These are phyloP conservation scores for Kappamyces sp. DNA, from an alignment of 192 early-diverging fungal species.

Conservation along the genomic window DNA sequence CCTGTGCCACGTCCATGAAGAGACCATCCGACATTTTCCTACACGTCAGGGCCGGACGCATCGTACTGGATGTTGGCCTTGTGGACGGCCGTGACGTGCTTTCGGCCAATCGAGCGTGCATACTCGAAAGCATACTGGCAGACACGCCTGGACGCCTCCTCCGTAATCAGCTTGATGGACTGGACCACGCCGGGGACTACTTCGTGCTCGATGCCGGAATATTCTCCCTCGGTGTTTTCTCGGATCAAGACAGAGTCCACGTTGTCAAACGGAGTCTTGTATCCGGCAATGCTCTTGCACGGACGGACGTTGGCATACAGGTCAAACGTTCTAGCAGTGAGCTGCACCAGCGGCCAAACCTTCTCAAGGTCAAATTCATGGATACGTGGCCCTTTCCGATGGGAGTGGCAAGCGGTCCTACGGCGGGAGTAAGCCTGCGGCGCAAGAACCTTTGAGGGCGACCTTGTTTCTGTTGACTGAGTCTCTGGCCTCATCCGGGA, in stretches of 20 bases:
- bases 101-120: conserved; percentile 80
- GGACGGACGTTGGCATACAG: conserved; percentile 98
- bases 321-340: conserved; percentile 77
- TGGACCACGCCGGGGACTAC: conserved; percentile 96
- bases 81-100: conserved; percentile 94
- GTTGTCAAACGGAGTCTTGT: conserved; percentile 91
- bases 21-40: conserved; percentile 93
- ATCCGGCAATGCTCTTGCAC: conserved; percentile 94
- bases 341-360: conserved; percentile 13
- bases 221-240: conserved; percentile 99
- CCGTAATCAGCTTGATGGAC: conserved; percentile 98
- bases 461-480: conserved; percentile 95
- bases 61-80: conserved; percentile 73
- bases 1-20: conserved; percentile 87
- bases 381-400: conserved; percentile 99
- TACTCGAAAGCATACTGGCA: conserved; percentile 94
- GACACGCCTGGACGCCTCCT: conserved; percentile 84
- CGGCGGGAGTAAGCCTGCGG: no score
- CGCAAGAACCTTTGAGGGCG: conserved; percentile 74
- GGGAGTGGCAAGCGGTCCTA: conserved; percentile 88
- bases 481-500: conserved; percentile 83
- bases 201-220: conserved; percentile 97
- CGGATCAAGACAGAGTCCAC: conserved; percentile 98
- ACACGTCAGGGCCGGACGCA: background rate
- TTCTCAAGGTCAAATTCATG: conserved; percentile 62